Conservation (phyloP, 2,329 filamentous ascomycete genomes). For the Seiridium cupressi region DNA sequence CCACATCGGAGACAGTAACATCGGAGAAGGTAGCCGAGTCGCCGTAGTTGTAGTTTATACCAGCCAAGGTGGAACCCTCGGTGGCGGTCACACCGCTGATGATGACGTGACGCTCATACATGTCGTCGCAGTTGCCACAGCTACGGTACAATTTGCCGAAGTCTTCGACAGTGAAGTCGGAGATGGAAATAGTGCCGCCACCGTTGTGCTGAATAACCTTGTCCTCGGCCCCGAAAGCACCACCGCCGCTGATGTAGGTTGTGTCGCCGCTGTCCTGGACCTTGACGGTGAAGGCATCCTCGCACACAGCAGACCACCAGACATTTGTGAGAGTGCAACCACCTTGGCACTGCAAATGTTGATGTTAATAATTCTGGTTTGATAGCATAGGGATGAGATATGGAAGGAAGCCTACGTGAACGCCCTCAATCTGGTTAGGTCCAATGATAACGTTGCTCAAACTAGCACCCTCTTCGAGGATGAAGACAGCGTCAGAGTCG, state of each 20-base stretch:
- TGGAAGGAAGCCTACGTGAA: slow-evolving; percentile 19
- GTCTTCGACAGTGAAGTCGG: slow-evolving; percentile 34
- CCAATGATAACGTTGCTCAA: slow-evolving; percentile 37
- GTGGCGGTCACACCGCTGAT: slow-evolving; percentile 30
- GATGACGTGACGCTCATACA: slow-evolving; percentile 27
- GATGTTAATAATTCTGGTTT: background rate
- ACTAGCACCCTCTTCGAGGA: slow-evolving; percentile 24
- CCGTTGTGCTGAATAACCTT: slow-evolving; percentile 19
- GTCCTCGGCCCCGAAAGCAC: slow-evolving; percentile 23
- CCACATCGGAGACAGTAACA: slow-evolving; percentile 16
- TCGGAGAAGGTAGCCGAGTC: slow-evolving; percentile 26
- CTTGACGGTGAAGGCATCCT: slow-evolving; percentile 24
- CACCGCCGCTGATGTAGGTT: slow-evolving; percentile 17
- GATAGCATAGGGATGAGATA: background rate
- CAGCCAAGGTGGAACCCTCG: slow-evolving; percentile 20
- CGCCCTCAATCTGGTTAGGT: slow-evolving; percentile 35
- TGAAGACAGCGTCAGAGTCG: slow-evolving; percentile 33
- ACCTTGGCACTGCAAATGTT: slow-evolving; percentile 22
- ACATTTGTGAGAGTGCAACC: slow-evolving; percentile 27
- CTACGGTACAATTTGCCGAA: slow-evolving; percentile 44
- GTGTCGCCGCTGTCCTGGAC: slow-evolving; percentile 5
- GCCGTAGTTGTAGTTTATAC: slow-evolving; percentile 37
- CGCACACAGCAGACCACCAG: slow-evolving; percentile 35
- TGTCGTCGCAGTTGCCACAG: slow-evolving; percentile 41
- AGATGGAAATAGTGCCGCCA: slow-evolving; percentile 11